Base-by-base conservation (phyloP, 768 basidiomycete species). In the Xerocomellus chrysenteron region DNA sequence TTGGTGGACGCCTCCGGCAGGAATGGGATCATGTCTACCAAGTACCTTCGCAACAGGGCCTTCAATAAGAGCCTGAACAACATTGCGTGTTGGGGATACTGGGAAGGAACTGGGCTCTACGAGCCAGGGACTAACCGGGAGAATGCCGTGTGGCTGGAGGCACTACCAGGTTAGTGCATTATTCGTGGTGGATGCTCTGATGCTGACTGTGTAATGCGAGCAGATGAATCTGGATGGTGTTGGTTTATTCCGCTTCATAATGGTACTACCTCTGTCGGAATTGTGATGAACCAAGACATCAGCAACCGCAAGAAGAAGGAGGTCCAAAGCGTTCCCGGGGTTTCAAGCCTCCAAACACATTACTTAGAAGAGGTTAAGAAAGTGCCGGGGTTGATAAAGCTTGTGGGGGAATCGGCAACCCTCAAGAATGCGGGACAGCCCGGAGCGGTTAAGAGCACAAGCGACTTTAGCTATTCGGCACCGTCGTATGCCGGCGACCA, bases 391-490 rank as follows among this genome's bases (percentile, higher is more conserved):
- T 36, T 36, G 14, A 36, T 14, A 14, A 36, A 14, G 5, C 35
- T 36, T 14, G 0, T 36, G 1, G 35, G 35, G 14, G 35, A 36
- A 6, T 28, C 26, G 0, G 35, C 13, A 36, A 14, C 13, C 3
- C 35, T 36, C 14, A 36, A 2, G 35, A 13, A 14, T 14, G 13
- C 35, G 14, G 35, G 35, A 36, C 35, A 59, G 24, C 16, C 45
- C 1, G 57, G 58, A 12, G 48, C 57, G 24, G 19, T 64, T 12
- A 64, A 64, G 39, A 55, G 74, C 48, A 81, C 84, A n/a, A 78
- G 75, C 52, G 84, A 86, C 67, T 84, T 78, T 56, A 84, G 82
- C 55, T 86, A 85, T 65, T 83, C 83, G 21, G 80, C 83, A 16
- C 65, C 78, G 32, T 72, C 71, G 1, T 84, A 85, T 62, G 79